Evolutionary conservation across 257 asterid genomes (phyloP).

Genomic region (Nicotiana tabacum): DNA sequence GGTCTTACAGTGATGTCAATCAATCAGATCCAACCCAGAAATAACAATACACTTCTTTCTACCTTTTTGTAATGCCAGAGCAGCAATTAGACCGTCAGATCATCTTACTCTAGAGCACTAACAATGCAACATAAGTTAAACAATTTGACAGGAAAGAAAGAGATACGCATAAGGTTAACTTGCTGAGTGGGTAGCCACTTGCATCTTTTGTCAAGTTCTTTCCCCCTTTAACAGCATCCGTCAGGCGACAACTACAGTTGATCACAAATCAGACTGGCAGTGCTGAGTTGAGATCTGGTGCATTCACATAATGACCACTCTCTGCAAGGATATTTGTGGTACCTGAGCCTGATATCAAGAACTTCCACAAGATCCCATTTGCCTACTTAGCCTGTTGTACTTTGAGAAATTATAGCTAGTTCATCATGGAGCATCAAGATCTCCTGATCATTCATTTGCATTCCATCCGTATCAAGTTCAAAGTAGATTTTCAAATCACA

Average conservation of each 20-base stretch:
- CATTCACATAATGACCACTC: background rate
- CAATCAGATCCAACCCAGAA: background rate
- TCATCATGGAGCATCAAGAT: slow-evolving; percentile 5
- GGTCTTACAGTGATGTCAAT: background rate
- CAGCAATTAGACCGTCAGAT: background rate
- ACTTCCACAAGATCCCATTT: background rate
- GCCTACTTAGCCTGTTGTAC: background rate
- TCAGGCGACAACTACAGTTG: background rate
- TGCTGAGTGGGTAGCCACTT: background rate
- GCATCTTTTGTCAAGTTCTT: slow-evolving; percentile 1
- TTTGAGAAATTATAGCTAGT: background rate
- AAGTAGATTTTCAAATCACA: slow-evolving; percentile 31
- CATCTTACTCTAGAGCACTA: background rate
- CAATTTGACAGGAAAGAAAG: background rate
- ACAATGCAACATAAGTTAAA: background rate
- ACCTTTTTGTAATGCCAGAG: background rate
- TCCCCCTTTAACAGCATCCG: background rate
- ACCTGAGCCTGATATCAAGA: slow-evolving; percentile 1
- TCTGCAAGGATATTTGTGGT: background rate
- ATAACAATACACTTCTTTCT: background rate
- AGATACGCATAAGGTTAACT: background rate
- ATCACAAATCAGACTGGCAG: background rate
- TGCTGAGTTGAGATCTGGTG: background rate
- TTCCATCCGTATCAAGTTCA: background rate
- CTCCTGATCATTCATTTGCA: background rate